phyloP scores from a whole-genome alignment of 208 protist genomes.

The Wallacemonas rigidus region DNA sequence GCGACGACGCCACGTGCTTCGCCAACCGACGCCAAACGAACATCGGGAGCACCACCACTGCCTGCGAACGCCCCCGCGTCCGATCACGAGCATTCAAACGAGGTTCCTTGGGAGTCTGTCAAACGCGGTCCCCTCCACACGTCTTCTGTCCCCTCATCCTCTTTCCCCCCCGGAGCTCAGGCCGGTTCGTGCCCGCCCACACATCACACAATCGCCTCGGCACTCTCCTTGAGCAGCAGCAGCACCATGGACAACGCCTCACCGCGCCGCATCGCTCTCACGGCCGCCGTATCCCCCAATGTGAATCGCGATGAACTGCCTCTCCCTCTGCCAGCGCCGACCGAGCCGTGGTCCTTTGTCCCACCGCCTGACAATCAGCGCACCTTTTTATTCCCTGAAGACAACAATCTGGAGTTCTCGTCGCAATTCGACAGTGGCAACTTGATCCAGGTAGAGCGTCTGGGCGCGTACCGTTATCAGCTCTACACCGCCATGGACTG shows the following conservation, averaged over 20 bases:
- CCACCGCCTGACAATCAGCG: constrained; percentile 87
- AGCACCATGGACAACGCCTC: constrained; percentile 1
- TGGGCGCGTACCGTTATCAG: constrained; percentile 65
- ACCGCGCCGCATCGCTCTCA: background rate
- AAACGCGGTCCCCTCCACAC: no score
- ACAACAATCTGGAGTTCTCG: constrained; percentile 80
- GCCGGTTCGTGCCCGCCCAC: no score
- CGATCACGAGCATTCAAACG: no score
- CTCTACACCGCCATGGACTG: constrained; percentile 88
- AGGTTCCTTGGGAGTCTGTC: no score
- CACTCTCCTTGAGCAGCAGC: background rate
- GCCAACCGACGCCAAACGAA: background rate
- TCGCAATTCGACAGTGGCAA: constrained; percentile 93
- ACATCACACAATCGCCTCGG: no score
- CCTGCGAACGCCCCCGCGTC: no score
- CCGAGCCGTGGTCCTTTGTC: constrained; percentile 65
- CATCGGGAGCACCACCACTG: background rate
- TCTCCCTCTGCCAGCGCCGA: constrained; percentile 47
- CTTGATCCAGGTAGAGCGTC: constrained; percentile 83
- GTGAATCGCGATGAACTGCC: constrained; percentile 49
- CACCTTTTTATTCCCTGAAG: constrained; percentile 86
- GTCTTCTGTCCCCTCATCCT: no score
- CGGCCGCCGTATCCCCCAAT: constrained; percentile 2
- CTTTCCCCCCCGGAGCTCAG: no score
- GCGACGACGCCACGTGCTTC: background rate